Conservation (phyloP, 2,329 filamentous ascomycete species). For the Metarhizium guizhouense region DNA sequence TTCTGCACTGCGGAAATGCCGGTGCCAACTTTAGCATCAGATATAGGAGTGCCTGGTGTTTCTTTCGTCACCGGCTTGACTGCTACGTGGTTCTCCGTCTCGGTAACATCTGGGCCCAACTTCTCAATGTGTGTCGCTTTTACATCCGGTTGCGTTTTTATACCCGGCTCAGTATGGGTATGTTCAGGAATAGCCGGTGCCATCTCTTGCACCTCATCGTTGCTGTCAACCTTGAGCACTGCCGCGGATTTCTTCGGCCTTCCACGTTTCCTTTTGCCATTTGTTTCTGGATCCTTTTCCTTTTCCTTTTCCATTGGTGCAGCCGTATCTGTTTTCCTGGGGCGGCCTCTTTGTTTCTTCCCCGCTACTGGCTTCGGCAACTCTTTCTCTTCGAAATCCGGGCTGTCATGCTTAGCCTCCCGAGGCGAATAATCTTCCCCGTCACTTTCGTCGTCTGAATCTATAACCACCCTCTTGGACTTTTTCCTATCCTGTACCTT, state of each 20-base stretch:
- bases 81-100: neutral
- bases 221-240: neutral
- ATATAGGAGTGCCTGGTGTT: neutral
- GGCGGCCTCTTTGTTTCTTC: conserved; percentile 23
- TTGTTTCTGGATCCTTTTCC: neutral
- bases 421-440: neutral
- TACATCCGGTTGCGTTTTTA: neutral
- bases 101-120: neutral
- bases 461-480: neutral
- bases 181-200: neutral
- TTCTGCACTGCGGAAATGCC: neutral
- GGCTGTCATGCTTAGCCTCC: conserved; percentile 9
- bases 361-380: conserved; percentile 10
- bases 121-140: neutral
- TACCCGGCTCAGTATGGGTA: neutral
- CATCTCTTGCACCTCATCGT: neutral
- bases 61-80: neutral
- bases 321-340: conserved; percentile 15
- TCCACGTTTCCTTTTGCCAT: conserved; percentile 29
- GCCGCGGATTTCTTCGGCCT: conserved; percentile 28
- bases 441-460: neutral
- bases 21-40: neutral
- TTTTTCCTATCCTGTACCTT: neutral
- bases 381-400: neutral
- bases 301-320: conserved; percentile 4